Conservation (phyloP, 2,329 filamentous ascomycete genomes). For the Chaetomium strumarium region DNA sequence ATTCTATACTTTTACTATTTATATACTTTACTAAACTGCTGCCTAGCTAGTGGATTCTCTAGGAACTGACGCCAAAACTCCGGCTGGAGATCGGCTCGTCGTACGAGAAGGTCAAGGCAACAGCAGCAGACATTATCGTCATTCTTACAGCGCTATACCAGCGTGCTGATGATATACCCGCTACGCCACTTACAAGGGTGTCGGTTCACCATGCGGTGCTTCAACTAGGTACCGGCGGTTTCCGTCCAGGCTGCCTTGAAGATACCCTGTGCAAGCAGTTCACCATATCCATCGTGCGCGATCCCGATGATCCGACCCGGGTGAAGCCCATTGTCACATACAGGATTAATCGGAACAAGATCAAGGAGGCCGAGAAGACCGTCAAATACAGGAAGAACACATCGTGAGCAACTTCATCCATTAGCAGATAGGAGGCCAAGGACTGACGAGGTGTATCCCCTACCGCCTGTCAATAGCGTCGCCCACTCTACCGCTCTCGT, state of each 20-base stretch:
- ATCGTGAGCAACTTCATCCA: slow-evolving; percentile 7
- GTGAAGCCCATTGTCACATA: neutral
- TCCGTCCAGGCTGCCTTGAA: slow-evolving; percentile 2
- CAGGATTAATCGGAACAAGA: slow-evolving; percentile 7
- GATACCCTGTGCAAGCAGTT: slow-evolving; percentile 3
- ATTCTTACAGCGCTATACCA: slow-evolving; percentile 10
- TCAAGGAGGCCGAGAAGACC: slow-evolving; percentile 5
- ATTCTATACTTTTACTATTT: slow-evolving; percentile 1
- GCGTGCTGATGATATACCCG: slow-evolving; percentile 7
- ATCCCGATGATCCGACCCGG: slow-evolving; percentile 3
- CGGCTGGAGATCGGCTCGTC: neutral
- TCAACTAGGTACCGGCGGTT: slow-evolving; percentile 1
- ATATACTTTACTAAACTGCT: slow-evolving; percentile 6
- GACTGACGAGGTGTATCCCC: slow-evolving; percentile 11
- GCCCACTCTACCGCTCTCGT: slow-evolving; percentile 11
- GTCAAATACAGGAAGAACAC: slow-evolving; percentile 8
- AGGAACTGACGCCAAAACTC: neutral
- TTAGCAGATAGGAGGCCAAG: slow-evolving; percentile 9
- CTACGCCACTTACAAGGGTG: slow-evolving; percentile 2
- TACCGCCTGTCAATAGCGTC: slow-evolving; percentile 7
- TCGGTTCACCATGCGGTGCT: neutral
- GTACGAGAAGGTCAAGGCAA: slow-evolving; percentile 8
- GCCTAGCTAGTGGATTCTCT: slow-evolving; percentile 8
- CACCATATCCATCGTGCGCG: slow-evolving; percentile 6
- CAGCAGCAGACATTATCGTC: slow-evolving; percentile 8